Evolutionary conservation across 495 filamentous ascomycete species (phyloP).

Genomic region (Paragyromitra xinjiangensis): DNA sequence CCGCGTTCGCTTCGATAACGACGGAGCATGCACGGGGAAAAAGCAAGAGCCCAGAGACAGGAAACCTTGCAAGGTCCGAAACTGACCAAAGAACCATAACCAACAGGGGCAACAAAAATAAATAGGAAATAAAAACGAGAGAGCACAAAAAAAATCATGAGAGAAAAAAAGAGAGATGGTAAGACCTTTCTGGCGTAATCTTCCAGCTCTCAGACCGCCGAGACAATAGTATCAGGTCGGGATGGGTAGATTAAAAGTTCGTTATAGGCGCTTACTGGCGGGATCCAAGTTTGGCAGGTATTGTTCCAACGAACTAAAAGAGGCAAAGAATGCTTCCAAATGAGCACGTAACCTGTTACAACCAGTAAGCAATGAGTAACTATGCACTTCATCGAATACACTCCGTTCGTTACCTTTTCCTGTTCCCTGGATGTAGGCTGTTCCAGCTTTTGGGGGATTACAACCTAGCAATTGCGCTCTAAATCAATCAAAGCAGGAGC

Average conservation of each 20-base stretch:
- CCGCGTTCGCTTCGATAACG: slow-evolving; percentile 50
- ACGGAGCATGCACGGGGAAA: slow-evolving; percentile 46
- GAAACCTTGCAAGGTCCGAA: slow-evolving; percentile 50
- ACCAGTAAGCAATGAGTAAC: slow-evolving; percentile 53
- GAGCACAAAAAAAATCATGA: slow-evolving; percentile 17
- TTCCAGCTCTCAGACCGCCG: slow-evolving; percentile 45
- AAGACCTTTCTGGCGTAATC: slow-evolving; percentile 54
- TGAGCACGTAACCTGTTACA: slow-evolving; percentile 47
- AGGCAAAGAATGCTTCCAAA: slow-evolving; percentile 44
- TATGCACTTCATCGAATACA: slow-evolving; percentile 53
- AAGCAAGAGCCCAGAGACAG: slow-evolving; percentile 40
- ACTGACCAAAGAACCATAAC: slow-evolving; percentile 44
- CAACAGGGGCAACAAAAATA: slow-evolving; percentile 48
- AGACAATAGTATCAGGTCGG: slow-evolving; percentile 47
- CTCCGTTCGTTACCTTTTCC: slow-evolving; percentile 42
- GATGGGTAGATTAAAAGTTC: slow-evolving; percentile 46
- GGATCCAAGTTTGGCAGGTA: slow-evolving; percentile 53
- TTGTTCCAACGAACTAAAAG: slow-evolving; percentile 49
- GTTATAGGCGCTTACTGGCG: slow-evolving; percentile 50
- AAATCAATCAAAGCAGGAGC: slow-evolving; percentile 35
- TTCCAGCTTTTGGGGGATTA: slow-evolving; percentile 34
- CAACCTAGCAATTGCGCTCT: slow-evolving; percentile 33
- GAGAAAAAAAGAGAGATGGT: slow-evolving; percentile 47
- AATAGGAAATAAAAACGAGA: slow-evolving; percentile 42
- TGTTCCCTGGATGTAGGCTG: slow-evolving; percentile 36